phyloP scores from a whole-genome alignment of 2,329 filamentous ascomycete genomes.

The Hypoxylon sp. region DNA sequence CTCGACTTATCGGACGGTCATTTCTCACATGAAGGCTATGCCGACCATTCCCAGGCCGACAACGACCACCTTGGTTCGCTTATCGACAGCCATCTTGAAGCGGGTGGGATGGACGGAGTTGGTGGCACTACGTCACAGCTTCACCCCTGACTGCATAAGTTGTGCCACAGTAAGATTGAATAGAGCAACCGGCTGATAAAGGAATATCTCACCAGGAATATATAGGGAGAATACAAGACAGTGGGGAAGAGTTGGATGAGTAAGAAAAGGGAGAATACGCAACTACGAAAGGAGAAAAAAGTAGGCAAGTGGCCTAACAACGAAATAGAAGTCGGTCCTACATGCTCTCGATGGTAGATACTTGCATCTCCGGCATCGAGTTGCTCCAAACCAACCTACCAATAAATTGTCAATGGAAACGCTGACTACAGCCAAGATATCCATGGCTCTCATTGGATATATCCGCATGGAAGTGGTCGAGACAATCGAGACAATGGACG shows the following conservation, averaged over 20 bases:
- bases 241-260: constrained; percentile 3
- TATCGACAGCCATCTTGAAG: constrained; percentile 61
- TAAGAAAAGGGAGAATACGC: constrained; percentile 9
- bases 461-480: constrained; percentile 9
- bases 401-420: constrained; percentile 37
- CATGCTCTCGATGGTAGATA: constrained; percentile 37
- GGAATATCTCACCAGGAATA: not conserved
- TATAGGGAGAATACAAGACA: not conserved
- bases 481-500: constrained; percentile 16
- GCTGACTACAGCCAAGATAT: constrained; percentile 42
- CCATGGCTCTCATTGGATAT: constrained; percentile 37
- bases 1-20: not conserved
- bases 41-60: constrained; percentile 95
- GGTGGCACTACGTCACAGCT: constrained; percentile 37
- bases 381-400: constrained; percentile 31
- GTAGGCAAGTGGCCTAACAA: constrained; percentile 7
- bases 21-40: constrained; percentile 85
- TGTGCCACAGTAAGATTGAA: constrained; percentile 17
- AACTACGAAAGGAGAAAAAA: constrained; percentile 20
- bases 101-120: not conserved
- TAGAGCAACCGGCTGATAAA: not conserved
- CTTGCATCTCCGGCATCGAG: constrained; percentile 50
- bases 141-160: constrained; percentile 27
- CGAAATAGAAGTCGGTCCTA: constrained; percentile 21
- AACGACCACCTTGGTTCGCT: constrained; percentile 80